Evolutionary conservation across 2,329 filamentous ascomycete genomes (phyloP), one percentile per base, ranked within the genome.

Genomic region (Colletotrichum siamense): DNA sequence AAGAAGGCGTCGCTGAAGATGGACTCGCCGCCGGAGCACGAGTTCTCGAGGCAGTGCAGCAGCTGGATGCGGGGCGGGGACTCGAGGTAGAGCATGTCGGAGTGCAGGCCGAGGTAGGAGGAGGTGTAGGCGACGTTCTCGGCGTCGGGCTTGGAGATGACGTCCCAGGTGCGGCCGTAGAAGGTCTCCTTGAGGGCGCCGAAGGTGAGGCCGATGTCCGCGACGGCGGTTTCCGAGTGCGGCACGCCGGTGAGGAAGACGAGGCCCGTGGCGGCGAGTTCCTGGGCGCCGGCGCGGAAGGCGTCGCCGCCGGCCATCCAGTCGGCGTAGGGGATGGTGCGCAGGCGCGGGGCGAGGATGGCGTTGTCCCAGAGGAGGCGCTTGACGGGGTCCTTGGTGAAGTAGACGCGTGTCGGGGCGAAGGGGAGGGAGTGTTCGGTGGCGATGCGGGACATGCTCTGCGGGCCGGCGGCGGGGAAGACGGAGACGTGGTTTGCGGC

Each of bases 81-180:
- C 16, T 90, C 87, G 85, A 97, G 94, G 86, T 99, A 99, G 71
- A 98, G 89, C 55, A 99, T 90, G 83, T 99, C 97, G 91, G 98
- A 97, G 86, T 99, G 97, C 64, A 98, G 92, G 18, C 95, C 95
- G 2, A 99, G 92, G 81, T 93, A 93, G 65, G 93, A 90, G 81
- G 91, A 93, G 1, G 96, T 98, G 86, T 99, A 96, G 12, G 97
- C 96, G 6, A 98, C 95, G 82, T 99, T 99, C 82, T 96, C 96
- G 28, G 96, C 95, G 71, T 95, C 84, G 2, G 94, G 93, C 69
- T 98, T 94, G 5, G 93, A 95, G 70, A 92, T 91, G 15, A 99
- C 96, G 84, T 98, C 94, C 92, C 96, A 99, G 0, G 95, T 98
- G 79, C 90, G 88, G 57, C 97, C 97, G 84, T 99, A 99, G 82